Conservation (phyloP, 2,329 filamentous ascomycete genomes). For the Diaporthe velutina region DNA sequence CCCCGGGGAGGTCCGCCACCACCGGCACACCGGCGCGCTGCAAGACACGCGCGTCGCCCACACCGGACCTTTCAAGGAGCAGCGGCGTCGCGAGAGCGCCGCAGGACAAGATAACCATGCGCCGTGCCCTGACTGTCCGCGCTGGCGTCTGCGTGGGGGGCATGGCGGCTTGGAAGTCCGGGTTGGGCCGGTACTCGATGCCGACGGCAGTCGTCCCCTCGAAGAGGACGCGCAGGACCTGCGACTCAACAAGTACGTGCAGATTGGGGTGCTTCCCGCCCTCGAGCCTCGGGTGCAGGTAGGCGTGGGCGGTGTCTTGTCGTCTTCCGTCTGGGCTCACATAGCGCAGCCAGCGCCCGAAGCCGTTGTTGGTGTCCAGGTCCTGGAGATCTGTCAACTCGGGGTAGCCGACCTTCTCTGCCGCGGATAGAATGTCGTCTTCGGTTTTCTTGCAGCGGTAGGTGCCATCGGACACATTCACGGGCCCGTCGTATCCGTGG, state of each 20-base stretch:
- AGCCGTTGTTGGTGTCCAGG: conserved; percentile 55
- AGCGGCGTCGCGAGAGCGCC: conserved; percentile 67
- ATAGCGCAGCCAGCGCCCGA: conserved; percentile 46
- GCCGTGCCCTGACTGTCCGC: conserved; percentile 62
- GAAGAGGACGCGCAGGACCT: conserved; percentile 62
- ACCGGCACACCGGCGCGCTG: conserved; percentile 58
- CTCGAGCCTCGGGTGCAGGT: conserved; percentile 48
- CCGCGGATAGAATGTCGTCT: conserved; percentile 60
- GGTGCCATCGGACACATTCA: conserved; percentile 62
- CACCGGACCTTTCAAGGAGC: conserved; percentile 72
- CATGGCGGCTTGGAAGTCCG: conserved; percentile 50
- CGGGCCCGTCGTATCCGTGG: conserved; percentile 62
- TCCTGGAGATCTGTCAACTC: conserved; percentile 64
- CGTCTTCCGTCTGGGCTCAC: conserved; percentile 54
- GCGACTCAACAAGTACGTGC: conserved; percentile 48
- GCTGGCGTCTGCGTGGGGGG: conserved; percentile 41
- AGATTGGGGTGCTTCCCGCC: conserved; percentile 47
- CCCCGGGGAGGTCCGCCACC: conserved; percentile 63
- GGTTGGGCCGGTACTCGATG: conserved; percentile 66
- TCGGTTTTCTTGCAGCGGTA: conserved; percentile 53
- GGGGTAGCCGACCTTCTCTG: conserved; percentile 57
- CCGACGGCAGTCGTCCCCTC: conserved; percentile 65
- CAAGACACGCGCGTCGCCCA: conserved; percentile 64
- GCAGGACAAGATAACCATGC: conserved; percentile 62
- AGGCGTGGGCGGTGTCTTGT: conserved; percentile 47